Evolutionary conservation across 2,329 filamentous ascomycete species (phyloP), one percentile per base, ranked within the genome.

Genomic region (Parafenestella ontariensis): DNA sequence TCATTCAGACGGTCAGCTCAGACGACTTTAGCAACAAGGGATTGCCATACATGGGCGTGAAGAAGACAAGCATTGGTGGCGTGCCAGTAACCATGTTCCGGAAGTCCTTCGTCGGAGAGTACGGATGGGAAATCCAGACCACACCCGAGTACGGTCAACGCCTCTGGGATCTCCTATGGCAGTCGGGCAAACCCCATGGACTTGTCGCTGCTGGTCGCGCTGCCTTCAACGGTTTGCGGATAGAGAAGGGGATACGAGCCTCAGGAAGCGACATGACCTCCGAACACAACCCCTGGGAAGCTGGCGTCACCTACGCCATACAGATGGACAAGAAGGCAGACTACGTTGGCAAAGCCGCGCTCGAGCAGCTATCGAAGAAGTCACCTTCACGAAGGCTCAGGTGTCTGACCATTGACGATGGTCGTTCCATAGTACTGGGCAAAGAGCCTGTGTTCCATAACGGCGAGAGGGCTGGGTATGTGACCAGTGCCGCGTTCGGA

Each of bases 61-160:
- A 83, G 72, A 75, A 72, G 17, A 77, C 78, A 0, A 77, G 69
- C 51, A 78, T 88, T 44, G 77, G 75, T 7, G 83, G 85, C 0
- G 79, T 88, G 13, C 85, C 86, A 0, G 83, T 86, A 2, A 82
- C 77, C 0, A 79, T 78, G 0, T 79, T 86, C 62, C 78, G 83
- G 2, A 77, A 86, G 33, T 88, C 85, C 0, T 85, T 83, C 46
- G 83, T 88, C 3, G 86, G 86, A 5, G 86, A 88, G 60, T 72
- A 78, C 0, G 86, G 86, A 1, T 88, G 85, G 84, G 86, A 88
- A 65, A 79, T 88, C 18, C 84, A 86, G 54, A 79, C 85, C 1
- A 85, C 78, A 29, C 82, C 86, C 0, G 86, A 88, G 23, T 80
- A 83, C 36, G 85, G 86, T 0, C 79, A 79, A 11, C 75, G 79